A percentile compares a stretch with the other conserved stretches of the same genome.
These are phyloP conservation scores for Lasiodiplodia hormozganensis DNA, from an alignment of 2,329 filamentous ascomycete species.

Conservation along the genomic window DNA sequence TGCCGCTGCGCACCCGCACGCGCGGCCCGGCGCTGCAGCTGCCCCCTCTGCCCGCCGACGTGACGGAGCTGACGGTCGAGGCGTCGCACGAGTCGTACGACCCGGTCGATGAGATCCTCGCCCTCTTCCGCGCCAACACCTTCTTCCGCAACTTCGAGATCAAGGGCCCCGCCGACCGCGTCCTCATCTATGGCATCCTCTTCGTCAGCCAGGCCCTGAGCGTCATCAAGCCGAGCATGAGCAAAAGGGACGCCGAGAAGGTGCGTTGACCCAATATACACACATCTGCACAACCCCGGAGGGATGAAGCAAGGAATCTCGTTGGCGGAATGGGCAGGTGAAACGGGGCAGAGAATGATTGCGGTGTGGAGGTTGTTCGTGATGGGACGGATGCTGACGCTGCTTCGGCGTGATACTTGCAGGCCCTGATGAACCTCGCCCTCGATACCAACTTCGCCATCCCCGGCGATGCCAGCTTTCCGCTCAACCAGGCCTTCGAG, in stretches of 20 bases:
- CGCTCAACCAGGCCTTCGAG: constrained; percentile 96
- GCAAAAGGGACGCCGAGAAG: constrained; percentile 70
- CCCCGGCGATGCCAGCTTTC: constrained; percentile 90
- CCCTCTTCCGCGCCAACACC: constrained; percentile 95
- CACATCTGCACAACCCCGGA: background rate
- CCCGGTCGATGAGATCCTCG: constrained; percentile 90
- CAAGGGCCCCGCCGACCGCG: constrained; percentile 90
- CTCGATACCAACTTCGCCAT: constrained; percentile 92
- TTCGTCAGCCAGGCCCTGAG: constrained; percentile 89
- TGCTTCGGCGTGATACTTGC: background rate
- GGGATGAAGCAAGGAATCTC: background rate
- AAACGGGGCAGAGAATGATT: background rate
- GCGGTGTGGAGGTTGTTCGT: background rate
- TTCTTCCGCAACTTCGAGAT: constrained; percentile 99
- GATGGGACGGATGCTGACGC: constrained; percentile 1
- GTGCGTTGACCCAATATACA: constrained; percentile 40
- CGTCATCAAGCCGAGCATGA: constrained; percentile 81
- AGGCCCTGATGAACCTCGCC: constrained; percentile 89
- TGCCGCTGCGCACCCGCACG: constrained; percentile 92
- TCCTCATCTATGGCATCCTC: constrained; percentile 95
- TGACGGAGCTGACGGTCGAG: constrained; percentile 68
- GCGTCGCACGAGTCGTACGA: constrained; percentile 94
- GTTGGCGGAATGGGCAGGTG: background rate
- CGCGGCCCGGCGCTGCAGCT: constrained; percentile 94
- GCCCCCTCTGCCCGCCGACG: constrained; percentile 58